Conservation (phyloP, 352 stramenopile genomes). For the Phytopythium chamaehyphon region DNA sequence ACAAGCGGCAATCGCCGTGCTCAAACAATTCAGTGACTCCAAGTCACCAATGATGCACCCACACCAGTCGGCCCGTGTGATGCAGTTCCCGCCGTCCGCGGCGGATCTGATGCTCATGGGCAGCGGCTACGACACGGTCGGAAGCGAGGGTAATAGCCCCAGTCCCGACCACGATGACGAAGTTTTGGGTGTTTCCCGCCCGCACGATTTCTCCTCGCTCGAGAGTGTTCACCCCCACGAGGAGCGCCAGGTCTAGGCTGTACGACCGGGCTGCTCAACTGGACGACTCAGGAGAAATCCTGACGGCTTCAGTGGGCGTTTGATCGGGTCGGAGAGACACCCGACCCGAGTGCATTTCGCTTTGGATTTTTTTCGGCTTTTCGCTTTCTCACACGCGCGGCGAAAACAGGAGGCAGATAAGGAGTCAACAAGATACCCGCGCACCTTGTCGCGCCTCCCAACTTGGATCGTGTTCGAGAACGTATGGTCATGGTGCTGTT, state of each 20-base stretch:
- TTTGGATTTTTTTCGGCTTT: slow-evolving; percentile 1
- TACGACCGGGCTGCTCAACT: not conserved
- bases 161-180: slow-evolving; percentile 3
- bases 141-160: slow-evolving; percentile 3
- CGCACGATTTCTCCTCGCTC: slow-evolving; percentile 4
- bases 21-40: slow-evolving; percentile 28
- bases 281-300: too few species aligned
- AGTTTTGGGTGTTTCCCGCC: not conserved
- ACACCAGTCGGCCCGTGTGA: slow-evolving; percentile 13
- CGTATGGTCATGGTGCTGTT: not conserved
- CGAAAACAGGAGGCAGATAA: slow-evolving; percentile 4
- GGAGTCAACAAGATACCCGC: slow-evolving; percentile 5
- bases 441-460: slow-evolving; percentile 4
- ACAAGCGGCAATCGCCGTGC: slow-evolving; percentile 41
- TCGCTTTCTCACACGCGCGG: slow-evolving; percentile 2
- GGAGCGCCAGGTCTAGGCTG: slow-evolving; percentile 3
- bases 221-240: not conserved
- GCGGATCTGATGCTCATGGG: slow-evolving; percentile 7
- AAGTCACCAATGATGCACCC: slow-evolving; percentile 27
- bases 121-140: slow-evolving; percentile 15
- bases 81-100: slow-evolving; percentile 8
- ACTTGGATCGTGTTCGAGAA: slow-evolving; percentile 5
- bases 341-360: too few species aligned
- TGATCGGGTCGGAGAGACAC: too few species aligned
- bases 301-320: too few species aligned